Evolutionary conservation across 208 protist genomes (phyloP).

Genomic region (Spongospora subterranea): DNA sequence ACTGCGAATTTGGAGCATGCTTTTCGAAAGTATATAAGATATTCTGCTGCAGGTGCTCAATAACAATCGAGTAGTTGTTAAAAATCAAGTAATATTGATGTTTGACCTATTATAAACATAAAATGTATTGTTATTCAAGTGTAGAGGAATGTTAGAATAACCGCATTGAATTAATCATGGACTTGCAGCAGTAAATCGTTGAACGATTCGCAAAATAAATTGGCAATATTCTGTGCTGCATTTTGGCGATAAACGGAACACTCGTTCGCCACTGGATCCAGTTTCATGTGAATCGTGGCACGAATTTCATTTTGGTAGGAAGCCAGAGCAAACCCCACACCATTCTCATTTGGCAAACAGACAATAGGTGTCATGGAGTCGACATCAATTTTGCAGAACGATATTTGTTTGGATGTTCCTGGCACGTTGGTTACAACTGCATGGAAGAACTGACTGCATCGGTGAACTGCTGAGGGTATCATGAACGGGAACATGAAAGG

Average conservation of each 20-base stretch:
- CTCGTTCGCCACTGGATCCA: not conserved
- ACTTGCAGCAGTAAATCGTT: not conserved
- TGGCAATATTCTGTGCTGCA: not conserved
- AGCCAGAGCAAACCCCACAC: not conserved
- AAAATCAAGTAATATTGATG: no score
- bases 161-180: no score
- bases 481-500: not conserved
- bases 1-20: not conserved
- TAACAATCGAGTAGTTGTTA: conserved; percentile 12
- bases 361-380: not conserved
- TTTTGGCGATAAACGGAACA: not conserved
- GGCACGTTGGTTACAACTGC: not conserved
- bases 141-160: no score
- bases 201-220: not conserved
- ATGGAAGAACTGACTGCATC: not conserved
- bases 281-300: not conserved
- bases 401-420: not conserved
- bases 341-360: not conserved
- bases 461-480: no score
- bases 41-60: conserved; percentile 20
- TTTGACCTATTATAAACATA: no score
- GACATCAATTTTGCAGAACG: not conserved
- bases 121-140: no score
- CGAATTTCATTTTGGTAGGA: not conserved
- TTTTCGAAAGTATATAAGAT: conserved; percentile 25